These are phyloP conservation scores for Acacia confusa DNA, from an alignment of 306 rosid genomes.

Conservation along the genomic window DNA sequence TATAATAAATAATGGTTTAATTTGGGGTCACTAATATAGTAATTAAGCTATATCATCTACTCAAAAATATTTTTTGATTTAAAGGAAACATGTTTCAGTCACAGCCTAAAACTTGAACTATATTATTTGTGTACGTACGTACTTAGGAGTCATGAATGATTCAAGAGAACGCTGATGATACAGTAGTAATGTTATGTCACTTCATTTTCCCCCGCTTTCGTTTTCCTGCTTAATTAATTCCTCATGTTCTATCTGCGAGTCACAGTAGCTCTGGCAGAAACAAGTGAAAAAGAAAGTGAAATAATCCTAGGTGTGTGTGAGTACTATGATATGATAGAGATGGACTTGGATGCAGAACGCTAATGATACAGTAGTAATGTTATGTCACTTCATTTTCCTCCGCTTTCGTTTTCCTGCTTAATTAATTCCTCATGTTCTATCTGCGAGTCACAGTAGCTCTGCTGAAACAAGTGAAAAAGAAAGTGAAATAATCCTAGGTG, in stretches of 20 bases:
- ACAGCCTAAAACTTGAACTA: too few relatives aligned
- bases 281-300: not conserved
- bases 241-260: not conserved
- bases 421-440: not conserved
- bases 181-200: not conserved
- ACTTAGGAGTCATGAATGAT: too few relatives aligned
- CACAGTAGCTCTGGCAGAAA: conserved; percentile 11
- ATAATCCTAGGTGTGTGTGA: not conserved
- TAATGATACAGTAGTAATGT: not conserved
- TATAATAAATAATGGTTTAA: too few relatives aligned
- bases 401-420: not conserved
- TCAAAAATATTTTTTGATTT: too few relatives aligned
- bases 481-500: not conserved
- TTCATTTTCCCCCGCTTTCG: not conserved
- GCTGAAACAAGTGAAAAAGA: not conserved
- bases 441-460: not conserved
- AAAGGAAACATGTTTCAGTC: too few relatives aligned
- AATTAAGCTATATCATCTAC: too few relatives aligned
- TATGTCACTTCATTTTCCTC: not conserved
- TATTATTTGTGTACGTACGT: too few relatives aligned
- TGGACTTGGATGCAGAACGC: too few relatives aligned
- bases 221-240: not conserved
- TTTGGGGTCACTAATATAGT: too few relatives aligned
- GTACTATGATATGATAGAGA: not conserved
- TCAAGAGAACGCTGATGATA: not conserved